A percentile compares a stretch with the other conserved stretches of the same genome.
Evolutionary conservation across 2,329 filamentous ascomycete species (phyloP).

Genomic region (Beauveria medogensis): DNA sequence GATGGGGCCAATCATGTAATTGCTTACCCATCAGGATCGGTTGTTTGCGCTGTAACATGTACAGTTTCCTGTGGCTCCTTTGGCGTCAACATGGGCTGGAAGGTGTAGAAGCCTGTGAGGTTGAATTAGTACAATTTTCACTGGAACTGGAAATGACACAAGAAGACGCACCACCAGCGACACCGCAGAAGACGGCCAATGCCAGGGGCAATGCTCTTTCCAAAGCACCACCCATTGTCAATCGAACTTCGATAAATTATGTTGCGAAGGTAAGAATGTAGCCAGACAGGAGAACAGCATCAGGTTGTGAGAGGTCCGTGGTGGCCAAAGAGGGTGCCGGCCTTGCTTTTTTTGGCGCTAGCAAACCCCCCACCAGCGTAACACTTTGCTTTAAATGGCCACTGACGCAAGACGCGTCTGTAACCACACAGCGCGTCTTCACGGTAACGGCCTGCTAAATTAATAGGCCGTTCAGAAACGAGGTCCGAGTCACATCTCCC

Average conservation of each 20-base stretch:
- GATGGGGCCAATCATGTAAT: background rate
- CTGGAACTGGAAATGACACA: background rate
- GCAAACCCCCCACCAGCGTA: background rate
- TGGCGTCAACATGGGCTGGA: conserved; percentile 26
- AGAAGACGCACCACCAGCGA: conserved; percentile 25
- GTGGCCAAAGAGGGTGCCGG: background rate
- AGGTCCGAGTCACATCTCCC: background rate
- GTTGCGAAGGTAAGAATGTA: background rate
- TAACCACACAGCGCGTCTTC: conserved; percentile 1
- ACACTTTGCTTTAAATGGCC: background rate
- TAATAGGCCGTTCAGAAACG: background rate
- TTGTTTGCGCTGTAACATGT: too few species aligned
- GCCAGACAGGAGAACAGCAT: background rate
- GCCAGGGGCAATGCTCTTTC: conserved; percentile 27
- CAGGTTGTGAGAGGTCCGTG: background rate
- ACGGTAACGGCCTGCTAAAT: background rate
- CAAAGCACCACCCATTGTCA: conserved; percentile 20
- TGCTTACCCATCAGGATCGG: background rate
- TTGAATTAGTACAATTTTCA: background rate
- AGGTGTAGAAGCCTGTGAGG: conserved; percentile 28
- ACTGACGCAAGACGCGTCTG: conserved; percentile 2
- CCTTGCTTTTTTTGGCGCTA: background rate
- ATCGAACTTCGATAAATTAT: background rate
- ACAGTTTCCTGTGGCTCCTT: background rate
- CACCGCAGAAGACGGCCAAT: conserved; percentile 29